phyloP scores from a whole-genome alignment of 2,329 filamentous ascomycete genomes.

The Dothistroma pini region DNA sequence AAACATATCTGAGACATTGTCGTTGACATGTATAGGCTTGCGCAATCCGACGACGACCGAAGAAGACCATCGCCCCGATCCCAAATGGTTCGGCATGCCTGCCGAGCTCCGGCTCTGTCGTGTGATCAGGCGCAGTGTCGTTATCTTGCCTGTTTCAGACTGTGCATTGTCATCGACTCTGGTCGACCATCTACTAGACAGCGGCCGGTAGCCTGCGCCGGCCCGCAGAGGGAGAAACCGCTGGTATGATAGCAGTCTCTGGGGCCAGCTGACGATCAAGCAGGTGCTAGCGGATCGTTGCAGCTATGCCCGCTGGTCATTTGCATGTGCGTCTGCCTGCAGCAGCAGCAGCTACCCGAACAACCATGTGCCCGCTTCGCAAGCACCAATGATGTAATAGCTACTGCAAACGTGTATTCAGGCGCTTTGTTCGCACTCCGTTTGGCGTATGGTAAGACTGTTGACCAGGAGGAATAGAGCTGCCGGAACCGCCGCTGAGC shows the following conservation, averaged over 20 bases:
- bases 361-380: constrained; percentile 17
- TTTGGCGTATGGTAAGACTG: constrained; percentile 5
- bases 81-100: constrained; percentile 11
- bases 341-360: constrained; percentile 18
- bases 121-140: constrained; percentile 18
- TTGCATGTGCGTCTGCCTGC: constrained; percentile 16
- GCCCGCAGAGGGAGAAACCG: constrained; percentile 14
- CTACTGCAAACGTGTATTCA: constrained; percentile 11
- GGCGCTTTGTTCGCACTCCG: constrained; percentile 6
- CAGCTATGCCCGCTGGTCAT: constrained; percentile 12
- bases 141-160: constrained; percentile 18
- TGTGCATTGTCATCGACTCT: constrained; percentile 15
- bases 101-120: constrained; percentile 16
- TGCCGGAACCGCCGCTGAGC: constrained; percentile 14
- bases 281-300: constrained; percentile 14
- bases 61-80: constrained; percentile 7
- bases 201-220: constrained; percentile 14
- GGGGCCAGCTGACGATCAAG: constrained; percentile 19
- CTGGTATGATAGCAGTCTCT: constrained; percentile 10
- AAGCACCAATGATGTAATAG: constrained; percentile 16
- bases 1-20: constrained; percentile 15
- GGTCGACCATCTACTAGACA: constrained; percentile 7
- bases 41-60: constrained; percentile 9
- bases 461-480: constrained; percentile 18
- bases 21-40: constrained; percentile 11